A percentile compares a stretch with the other conserved stretches of the same genome.
phyloP scores from a whole-genome alignment of 345 rosid genomes.

The Eucalyptus lansdowneana region DNA sequence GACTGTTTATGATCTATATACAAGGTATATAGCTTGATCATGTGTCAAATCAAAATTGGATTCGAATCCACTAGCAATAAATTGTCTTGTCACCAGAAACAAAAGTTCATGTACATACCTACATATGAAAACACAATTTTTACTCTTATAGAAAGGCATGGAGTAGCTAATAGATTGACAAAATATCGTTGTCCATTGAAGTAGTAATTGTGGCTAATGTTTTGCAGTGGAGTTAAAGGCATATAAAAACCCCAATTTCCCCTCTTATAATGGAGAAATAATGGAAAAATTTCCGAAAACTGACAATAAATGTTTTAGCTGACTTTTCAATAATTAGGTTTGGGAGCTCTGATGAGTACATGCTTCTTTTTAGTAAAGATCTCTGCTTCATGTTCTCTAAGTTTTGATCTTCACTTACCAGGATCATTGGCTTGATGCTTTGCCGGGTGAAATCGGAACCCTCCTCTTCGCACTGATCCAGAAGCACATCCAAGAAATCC shows the following conservation, averaged over 20 bases:
- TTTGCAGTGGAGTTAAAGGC: neutral
- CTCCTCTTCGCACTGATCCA: constrained; percentile 7
- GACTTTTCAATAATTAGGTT: neutral
- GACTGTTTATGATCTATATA: neutral
- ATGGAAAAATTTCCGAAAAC: neutral
- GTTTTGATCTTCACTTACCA: neutral
- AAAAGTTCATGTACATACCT: neutral
- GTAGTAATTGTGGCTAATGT: neutral
- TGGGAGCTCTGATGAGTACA: neutral
- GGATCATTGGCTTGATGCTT: constrained; percentile 15
- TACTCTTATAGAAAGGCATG: neutral
- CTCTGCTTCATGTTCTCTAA: neutral
- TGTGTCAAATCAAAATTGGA: neutral
- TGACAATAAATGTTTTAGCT: neutral
- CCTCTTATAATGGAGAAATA: neutral
- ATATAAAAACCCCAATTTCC: neutral
- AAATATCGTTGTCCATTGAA: neutral
- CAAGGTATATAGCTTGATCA: neutral
- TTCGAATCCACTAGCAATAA: neutral
- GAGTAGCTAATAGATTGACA: neutral
- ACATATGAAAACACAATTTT: neutral
- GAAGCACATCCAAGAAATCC: constrained; percentile 28
- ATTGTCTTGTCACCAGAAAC: neutral
- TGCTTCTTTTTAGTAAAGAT: neutral
- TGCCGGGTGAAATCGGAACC: neutral